Conservation (phyloP, 257 asterid species). For the Cynanchum wilfordii region DNA sequence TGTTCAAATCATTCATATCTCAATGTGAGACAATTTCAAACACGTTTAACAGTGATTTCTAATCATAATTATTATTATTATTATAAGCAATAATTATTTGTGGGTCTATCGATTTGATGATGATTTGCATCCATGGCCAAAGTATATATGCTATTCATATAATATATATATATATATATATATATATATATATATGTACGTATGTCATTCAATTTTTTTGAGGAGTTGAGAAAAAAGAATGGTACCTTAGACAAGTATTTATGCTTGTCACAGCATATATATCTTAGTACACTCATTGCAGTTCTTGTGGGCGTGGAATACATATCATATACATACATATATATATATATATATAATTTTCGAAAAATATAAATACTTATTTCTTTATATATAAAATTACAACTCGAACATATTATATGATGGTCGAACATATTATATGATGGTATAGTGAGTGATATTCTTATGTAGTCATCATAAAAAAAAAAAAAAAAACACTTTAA, state of each 20-base stretch:
- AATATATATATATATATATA: too few species aligned
- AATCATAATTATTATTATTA: not conserved
- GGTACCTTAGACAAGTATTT: not conserved
- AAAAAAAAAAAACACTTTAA: not conserved
- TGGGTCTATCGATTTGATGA: not conserved
- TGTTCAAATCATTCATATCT: not conserved
- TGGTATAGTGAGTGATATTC: not conserved
- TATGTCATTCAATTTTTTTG: not conserved
- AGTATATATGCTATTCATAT: not conserved
- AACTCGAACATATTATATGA: too few species aligned
- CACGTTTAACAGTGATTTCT: conserved; percentile 2
- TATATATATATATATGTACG: too few species aligned
- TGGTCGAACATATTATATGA: too few species aligned
- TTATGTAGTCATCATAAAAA: not conserved
- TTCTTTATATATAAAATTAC: too few species aligned
- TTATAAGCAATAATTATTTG: not conserved
- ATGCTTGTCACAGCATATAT: not conserved
- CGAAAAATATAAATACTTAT: too few species aligned
- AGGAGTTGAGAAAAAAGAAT: not conserved
- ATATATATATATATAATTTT: too few species aligned
- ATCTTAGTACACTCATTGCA: too few species aligned
- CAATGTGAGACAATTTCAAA: not conserved
- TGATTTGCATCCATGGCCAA: not conserved
- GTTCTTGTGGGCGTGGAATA: not conserved
- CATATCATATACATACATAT: too few species aligned